Conservation (phyloP, 2,329 filamentous ascomycete species). For the Fonsecaea nubica region DNA sequence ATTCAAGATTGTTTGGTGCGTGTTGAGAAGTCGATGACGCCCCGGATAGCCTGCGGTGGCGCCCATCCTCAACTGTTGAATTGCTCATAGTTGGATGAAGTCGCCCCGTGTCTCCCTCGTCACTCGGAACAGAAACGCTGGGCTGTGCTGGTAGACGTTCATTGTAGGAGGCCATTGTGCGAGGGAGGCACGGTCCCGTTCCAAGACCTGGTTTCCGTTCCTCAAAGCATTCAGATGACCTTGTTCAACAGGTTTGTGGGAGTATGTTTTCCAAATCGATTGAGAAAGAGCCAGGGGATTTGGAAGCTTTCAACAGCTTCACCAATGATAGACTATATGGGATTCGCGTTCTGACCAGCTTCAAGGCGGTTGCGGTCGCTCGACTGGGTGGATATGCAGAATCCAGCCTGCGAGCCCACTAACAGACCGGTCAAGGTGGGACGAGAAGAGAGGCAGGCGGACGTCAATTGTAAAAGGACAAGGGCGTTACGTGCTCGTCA, state of each 20-base stretch:
- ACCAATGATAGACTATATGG: constrained; percentile 4
- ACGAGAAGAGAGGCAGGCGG: neutral
- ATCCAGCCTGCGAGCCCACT: neutral
- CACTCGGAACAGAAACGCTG: constrained; percentile 12
- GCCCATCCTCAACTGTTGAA: constrained; percentile 19
- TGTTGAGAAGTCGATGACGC: constrained; percentile 23
- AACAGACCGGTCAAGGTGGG: neutral
- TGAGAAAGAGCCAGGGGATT: constrained; percentile 16
- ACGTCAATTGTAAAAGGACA: constrained; percentile 14
- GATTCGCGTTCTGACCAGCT: constrained; percentile 19
- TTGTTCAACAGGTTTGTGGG: constrained; percentile 1
- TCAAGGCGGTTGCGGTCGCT: neutral
- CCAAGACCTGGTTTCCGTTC: constrained; percentile 19
- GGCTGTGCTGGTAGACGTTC: constrained; percentile 24
- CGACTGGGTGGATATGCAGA: neutral
- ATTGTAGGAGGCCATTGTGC: constrained; percentile 29
- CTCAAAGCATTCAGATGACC: constrained; percentile 30
- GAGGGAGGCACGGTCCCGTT: constrained; percentile 23
- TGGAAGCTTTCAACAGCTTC: neutral
- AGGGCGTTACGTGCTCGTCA: constrained; percentile 2
- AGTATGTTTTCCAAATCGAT: constrained; percentile 20
- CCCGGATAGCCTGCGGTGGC: constrained; percentile 14
- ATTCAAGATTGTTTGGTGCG: constrained; percentile 22
- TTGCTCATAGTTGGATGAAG: constrained; percentile 28
- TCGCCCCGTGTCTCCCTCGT: constrained; percentile 26